Evolutionary conservation across 345 rosid species (phyloP), one percentile per base, ranked within the genome.

Genomic region (Angophora floribunda): DNA sequence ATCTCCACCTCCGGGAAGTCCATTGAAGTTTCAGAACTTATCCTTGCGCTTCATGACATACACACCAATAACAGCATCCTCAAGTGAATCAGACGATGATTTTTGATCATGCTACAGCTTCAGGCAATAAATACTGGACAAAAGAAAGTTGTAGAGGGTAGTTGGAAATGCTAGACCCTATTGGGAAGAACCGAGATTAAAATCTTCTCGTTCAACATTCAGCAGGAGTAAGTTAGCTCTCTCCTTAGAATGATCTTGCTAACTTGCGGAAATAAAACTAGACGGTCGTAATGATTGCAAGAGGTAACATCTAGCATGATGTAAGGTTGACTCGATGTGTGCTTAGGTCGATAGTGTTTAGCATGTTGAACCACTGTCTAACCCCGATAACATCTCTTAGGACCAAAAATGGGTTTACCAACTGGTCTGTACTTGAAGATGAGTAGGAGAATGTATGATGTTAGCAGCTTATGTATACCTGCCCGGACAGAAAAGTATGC

Each of bases 31-130:
- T 52, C 91, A 49, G 67, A 94, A 93, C 89, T 91, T 90, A 85
- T 92, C 92, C 86, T 65, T 90, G 17, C 95, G 91, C 84, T 93
- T 95, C 88, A 79, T 89, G 91, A 88, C 93, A 70, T 92, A 93
- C 63, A 88, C 86, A 52, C 91, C 21, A 89, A 78, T 32, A 85
- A 84, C 86, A 17, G 85, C 90, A 79, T 89, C 91, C 80, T 92
- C 92, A 44, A 93, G 93, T 88, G 97, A 95, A 52, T 93, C 97
- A 22, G 94, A 93, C 24, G 92, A 91, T 87, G 93, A 90, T 86
- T 94, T 93, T 75, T 75, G 49, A 75, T 75, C 84, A 44, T 41
- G 84, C 84, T 41, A 41, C 84, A 75, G 28, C 49, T 75, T 75
- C 84, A 75, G 28, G 84, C 26, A 75, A 75, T 41, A 75, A 70